phyloP scores from a whole-genome alignment of 2,329 filamentous ascomycete genomes.

The Aureobasidium leucospermi region DNA sequence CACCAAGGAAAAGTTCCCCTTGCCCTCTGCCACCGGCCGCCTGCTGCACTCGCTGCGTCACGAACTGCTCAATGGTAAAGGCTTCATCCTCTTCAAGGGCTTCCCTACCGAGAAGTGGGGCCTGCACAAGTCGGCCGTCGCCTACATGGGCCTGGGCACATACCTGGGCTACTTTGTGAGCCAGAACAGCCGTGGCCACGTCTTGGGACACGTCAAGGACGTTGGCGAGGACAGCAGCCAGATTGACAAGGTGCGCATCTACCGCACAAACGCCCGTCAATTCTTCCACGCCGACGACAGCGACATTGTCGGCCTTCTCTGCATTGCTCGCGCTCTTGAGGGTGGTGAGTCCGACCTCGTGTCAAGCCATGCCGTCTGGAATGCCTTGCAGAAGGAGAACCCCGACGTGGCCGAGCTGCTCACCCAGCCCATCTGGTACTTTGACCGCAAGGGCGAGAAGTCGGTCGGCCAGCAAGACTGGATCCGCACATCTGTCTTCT shows the following conservation, averaged over 20 bases:
- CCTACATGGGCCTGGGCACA: constrained; percentile 78
- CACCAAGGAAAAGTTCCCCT: constrained; percentile 54
- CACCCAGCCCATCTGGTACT: constrained; percentile 78
- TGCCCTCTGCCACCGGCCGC: constrained; percentile 46
- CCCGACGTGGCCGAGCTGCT: constrained; percentile 72
- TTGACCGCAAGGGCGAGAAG: constrained; percentile 82
- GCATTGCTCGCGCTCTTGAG: constrained; percentile 67
- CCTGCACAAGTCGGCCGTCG: constrained; percentile 70
- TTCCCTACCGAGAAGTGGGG: constrained; percentile 73
- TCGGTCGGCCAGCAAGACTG: constrained; percentile 67
- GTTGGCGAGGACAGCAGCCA: constrained; percentile 72
- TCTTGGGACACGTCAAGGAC: constrained; percentile 82
- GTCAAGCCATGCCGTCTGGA: constrained; percentile 74
- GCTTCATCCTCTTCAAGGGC: constrained; percentile 83
- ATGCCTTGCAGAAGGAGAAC: constrained; percentile 64
- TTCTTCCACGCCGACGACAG: constrained; percentile 81
- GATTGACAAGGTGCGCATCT: constrained; percentile 84
- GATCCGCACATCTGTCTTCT: constrained; percentile 65
- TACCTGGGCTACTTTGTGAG: constrained; percentile 83
- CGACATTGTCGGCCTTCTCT: constrained; percentile 77
- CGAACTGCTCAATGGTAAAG: constrained; percentile 74
- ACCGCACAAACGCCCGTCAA: constrained; percentile 77
- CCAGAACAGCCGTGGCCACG: constrained; percentile 77
- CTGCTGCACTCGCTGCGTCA: constrained; percentile 51
- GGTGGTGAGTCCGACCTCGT: constrained; percentile 81